phyloP scores from a whole-genome alignment of 192 early-diverging fungal genomes.

The Backusella morwellensis region DNA sequence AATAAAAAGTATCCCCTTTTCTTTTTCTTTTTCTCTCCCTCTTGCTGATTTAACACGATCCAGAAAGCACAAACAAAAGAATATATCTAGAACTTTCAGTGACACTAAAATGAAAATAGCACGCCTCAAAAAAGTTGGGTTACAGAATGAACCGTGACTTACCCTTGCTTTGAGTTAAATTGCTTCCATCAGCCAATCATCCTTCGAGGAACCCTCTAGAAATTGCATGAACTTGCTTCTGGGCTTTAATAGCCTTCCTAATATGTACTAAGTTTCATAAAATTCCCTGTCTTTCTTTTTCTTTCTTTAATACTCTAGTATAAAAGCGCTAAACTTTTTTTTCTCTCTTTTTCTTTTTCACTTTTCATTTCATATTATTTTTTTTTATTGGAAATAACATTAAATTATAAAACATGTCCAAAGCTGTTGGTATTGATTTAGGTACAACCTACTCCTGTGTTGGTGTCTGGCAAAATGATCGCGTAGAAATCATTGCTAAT shows the following conservation, averaged over 20 bases:
- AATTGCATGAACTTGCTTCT: conserved; percentile 4
- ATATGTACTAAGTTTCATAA: conserved; percentile 7
- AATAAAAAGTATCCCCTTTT: background rate
- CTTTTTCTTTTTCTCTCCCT: background rate
- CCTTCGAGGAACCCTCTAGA: background rate
- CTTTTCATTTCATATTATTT: background rate
- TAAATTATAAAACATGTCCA: conserved; percentile 16
- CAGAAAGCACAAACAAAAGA: background rate
- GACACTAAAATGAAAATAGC: background rate
- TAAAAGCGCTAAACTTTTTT: background rate
- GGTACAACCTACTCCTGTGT: conserved; percentile 96
- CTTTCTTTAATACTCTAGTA: background rate
- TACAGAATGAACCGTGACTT: background rate
- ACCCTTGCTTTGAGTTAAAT: conserved; percentile 8
- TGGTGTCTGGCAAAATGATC: conserved; percentile 63
- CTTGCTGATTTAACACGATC: background rate
- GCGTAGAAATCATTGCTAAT: conserved; percentile 95
- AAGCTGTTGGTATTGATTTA: conserved; percentile 94
- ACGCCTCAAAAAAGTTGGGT: background rate
- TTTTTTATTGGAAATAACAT: background rate
- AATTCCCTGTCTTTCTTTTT: conserved; percentile 9
- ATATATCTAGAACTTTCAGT: conserved; percentile 9
- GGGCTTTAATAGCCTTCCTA: background rate
- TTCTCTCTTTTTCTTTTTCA: background rate
- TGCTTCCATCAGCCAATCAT: conserved; percentile 9